A percentile compares a stretch with the other conserved stretches of the same genome.
Conservation (phyloP, 306 rosid genomes). For the Hylodesmum podocarpum region DNA sequence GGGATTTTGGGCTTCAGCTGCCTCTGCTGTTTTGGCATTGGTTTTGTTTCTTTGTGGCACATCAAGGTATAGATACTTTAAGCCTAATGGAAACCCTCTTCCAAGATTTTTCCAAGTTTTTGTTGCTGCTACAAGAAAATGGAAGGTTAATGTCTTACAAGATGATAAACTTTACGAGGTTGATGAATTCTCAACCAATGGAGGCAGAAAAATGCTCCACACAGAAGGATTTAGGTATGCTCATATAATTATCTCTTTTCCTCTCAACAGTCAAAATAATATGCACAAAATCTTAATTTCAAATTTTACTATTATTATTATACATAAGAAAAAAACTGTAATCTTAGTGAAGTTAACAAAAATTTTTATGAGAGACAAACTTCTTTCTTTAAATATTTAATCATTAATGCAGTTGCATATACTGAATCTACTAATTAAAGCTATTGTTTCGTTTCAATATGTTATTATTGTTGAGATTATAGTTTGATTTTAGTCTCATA, state of each 20-base stretch:
- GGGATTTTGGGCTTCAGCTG: conserved; percentile 86
- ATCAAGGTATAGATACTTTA: conserved; percentile 61
- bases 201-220: conserved; percentile 60
- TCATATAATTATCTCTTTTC: background rate
- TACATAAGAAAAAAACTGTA: too few species aligned
- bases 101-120: conserved; percentile 64
- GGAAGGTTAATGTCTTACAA: conserved; percentile 47
- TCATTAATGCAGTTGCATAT: too few species aligned
- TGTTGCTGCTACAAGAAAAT: conserved; percentile 61
- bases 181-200: conserved; percentile 34
- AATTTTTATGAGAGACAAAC: too few species aligned
- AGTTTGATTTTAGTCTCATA: too few species aligned
- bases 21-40: conserved; percentile 62
- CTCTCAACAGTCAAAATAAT: too few species aligned
- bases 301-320: too few species aligned
- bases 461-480: too few species aligned
- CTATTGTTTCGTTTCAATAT: too few species aligned
- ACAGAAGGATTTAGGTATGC: conserved; percentile 70
- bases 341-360: too few species aligned
- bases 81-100: conserved; percentile 71
- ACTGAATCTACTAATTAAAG: background rate
- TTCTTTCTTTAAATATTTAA: too few species aligned
- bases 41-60: conserved; percentile 74
- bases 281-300: too few species aligned
- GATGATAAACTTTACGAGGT: conserved; percentile 46